Evolutionary conservation across 441 rosid species (phyloP).

Genomic region (Gossypium davidsonii): DNA sequence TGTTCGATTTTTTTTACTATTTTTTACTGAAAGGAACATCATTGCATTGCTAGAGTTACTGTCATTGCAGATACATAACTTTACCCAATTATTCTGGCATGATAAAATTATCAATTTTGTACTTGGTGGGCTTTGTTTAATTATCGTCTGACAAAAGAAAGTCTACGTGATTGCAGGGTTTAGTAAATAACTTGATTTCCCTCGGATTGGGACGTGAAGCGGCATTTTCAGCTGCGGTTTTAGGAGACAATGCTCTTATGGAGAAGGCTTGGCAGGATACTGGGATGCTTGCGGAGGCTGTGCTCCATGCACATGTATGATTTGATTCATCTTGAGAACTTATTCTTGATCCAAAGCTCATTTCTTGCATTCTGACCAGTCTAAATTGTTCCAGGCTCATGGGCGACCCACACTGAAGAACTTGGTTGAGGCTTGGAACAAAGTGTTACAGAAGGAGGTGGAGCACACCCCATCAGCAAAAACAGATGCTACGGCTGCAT

Average conservation of each 20-base stretch:
- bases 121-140: not conserved
- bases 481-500: constrained; percentile 88
- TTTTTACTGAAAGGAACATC: not conserved
- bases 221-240: constrained; percentile 87
- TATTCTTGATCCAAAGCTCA: not conserved
- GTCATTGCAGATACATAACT: not conserved
- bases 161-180: constrained; percentile 42
- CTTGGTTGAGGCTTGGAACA: constrained; percentile 90
- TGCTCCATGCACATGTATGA: constrained; percentile 90
- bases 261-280: constrained; percentile 99
- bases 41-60: constrained; percentile 1
- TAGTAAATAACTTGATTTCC: constrained; percentile 79
- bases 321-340: not conserved
- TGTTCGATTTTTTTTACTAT: not conserved
- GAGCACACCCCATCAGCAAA: constrained; percentile 63
- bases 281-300: constrained; percentile 98
- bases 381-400: constrained; percentile 61
- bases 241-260: constrained; percentile 97
- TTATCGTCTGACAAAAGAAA: not conserved
- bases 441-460: constrained; percentile 76
- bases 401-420: constrained; percentile 87
- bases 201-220: constrained; percentile 92
- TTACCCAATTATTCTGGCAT: not conserved
- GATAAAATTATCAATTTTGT: not conserved
- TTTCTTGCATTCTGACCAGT: constrained; percentile 10